A percentile compares a stretch with the other conserved stretches of the same genome.
Conservation (phyloP, 31 red algal species). For the Asparagopsis taxiformis region DNA sequence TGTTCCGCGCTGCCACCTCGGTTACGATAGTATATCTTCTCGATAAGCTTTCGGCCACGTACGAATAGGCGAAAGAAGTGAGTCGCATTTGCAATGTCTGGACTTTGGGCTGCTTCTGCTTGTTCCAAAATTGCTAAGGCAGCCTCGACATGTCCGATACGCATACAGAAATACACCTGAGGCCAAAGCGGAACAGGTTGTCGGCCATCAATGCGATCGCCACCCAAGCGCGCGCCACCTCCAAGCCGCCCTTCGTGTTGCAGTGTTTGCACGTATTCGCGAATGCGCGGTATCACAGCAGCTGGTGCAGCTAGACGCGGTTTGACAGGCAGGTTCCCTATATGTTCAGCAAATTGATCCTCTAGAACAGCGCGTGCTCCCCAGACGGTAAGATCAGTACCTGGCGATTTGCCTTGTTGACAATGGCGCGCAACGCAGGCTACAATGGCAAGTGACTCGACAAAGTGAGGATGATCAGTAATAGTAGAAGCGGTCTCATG, state of each 20-base stretch:
- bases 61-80: constrained; percentile 4
- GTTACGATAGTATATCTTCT: too few species aligned
- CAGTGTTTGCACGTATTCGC: constrained; percentile 12
- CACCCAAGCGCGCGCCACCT: not conserved
- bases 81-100: constrained; percentile 14
- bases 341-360: constrained; percentile 31
- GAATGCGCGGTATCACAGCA: constrained; percentile 12
- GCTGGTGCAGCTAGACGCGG: constrained; percentile 5
- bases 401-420: not conserved
- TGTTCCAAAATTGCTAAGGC: constrained; percentile 17
- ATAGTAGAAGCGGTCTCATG: constrained; percentile 28
- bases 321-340: constrained; percentile 21
- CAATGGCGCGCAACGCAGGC: constrained; percentile 27
- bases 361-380: constrained; percentile 32
- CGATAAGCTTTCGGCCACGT: not conserved
- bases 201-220: not conserved
- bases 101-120: constrained; percentile 4
- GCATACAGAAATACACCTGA: constrained; percentile 25
- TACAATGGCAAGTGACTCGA: constrained; percentile 28
- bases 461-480: constrained; percentile 32
- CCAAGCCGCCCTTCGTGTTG: not conserved
- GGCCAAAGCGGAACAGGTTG: constrained; percentile 9
- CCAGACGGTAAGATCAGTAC: constrained; percentile 20
- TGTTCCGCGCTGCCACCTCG: too few species aligned
- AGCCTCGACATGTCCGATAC: constrained; percentile 24